Evolutionary conservation across 805 yeast genomes (phyloP).

Genomic region (Sugiyamaella valdiviana): DNA sequence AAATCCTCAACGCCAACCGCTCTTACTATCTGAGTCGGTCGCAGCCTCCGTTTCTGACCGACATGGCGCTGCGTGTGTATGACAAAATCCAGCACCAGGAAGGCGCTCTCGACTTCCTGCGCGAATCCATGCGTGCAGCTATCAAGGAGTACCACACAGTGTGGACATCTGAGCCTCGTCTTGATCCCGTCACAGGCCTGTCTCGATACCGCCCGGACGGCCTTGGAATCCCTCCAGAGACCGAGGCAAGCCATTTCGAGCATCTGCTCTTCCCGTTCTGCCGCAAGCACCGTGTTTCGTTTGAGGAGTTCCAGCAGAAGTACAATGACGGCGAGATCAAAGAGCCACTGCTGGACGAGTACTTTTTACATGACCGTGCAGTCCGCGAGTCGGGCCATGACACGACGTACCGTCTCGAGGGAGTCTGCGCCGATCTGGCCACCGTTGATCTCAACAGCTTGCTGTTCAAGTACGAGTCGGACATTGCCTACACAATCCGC

Average conservation of each 20-base stretch:
- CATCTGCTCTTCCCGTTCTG: slow-evolving; percentile 64
- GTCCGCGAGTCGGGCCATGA: slow-evolving; percentile 97
- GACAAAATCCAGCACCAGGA: slow-evolving; percentile 40
- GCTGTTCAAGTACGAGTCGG: slow-evolving; percentile 82
- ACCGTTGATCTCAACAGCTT: slow-evolving; percentile 85
- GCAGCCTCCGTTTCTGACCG: slow-evolving; percentile 95
- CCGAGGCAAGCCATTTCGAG: slow-evolving; percentile 83
- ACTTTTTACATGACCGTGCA: slow-evolving; percentile 86
- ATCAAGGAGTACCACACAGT: slow-evolving; percentile 77
- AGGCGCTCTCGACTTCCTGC: slow-evolving; percentile 51
- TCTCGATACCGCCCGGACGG: slow-evolving; percentile 91
- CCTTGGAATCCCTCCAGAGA: slow-evolving; percentile 92
- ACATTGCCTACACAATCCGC: slow-evolving; percentile 63
- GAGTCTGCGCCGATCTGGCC: slow-evolving; percentile 80
- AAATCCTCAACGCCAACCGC: slow-evolving; percentile 89
- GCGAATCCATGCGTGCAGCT: slow-evolving; percentile 66
- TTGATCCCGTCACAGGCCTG: slow-evolving; percentile 66
- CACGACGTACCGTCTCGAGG: slow-evolving; percentile 84
- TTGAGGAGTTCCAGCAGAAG: slow-evolving; percentile 58
- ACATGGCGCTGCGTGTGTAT: slow-evolving; percentile 72
- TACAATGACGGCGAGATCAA: slow-evolving; percentile 61
- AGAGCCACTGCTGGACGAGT: slow-evolving; percentile 83
- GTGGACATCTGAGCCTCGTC: slow-evolving; percentile 73
- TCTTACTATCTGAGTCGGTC: slow-evolving; percentile 86
- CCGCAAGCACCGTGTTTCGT: slow-evolving; percentile 48